Evolutionary conservation across 306 rosid genomes (phyloP), one percentile per base, ranked within the genome.

Genomic region (Phaseolus lunatus): DNA sequence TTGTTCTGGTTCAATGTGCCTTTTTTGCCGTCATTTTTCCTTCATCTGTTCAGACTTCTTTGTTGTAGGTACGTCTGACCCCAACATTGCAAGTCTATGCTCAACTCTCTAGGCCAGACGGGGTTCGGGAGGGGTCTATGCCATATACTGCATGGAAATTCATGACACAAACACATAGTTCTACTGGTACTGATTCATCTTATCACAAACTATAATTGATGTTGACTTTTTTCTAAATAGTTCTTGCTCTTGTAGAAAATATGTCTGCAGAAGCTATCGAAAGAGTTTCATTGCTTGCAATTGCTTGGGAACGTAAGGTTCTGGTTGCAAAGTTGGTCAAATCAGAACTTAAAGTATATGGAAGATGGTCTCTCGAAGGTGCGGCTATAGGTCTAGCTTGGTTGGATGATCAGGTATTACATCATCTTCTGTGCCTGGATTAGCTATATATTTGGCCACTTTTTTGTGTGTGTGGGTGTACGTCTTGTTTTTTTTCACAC

Each of bases 101-200:
- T 7, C 93, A 88, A 67, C 86, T 90, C 82, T 76, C 96, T 37
- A 92, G 90, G 89, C 97, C 97, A 50, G 92, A 91, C 64, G 99
- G 99, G 35, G 76, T 89, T 81, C 93, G 93, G 63, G 97, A 95
- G 88, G 99, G 97, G 76, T 88, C 97, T 66, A 91, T 95, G 93
- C 99, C 97, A 24, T 92, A 84, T 86, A 92, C 99, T 78, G 97
- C 97, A 29, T 95, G 99, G 99, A 95, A 95, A 91, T 85, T 88
- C 88, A 83, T 88, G 71, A 59, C 87, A 18, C 90, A 84, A 57
- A 57, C 87, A 44, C 77, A 33, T 33, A 80, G 76, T 84, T 83
- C 86, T 77, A 33, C 82, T 73, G 96, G 93, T 91, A 85, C 47
- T 87, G 29, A 43, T 68, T 87, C 63, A 73, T 62, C 78, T 73